Evolutionary conservation across 2,329 filamentous ascomycete genomes (phyloP), one percentile per base, ranked within the genome.

Genomic region (Trichophyton schoenleinii): DNA sequence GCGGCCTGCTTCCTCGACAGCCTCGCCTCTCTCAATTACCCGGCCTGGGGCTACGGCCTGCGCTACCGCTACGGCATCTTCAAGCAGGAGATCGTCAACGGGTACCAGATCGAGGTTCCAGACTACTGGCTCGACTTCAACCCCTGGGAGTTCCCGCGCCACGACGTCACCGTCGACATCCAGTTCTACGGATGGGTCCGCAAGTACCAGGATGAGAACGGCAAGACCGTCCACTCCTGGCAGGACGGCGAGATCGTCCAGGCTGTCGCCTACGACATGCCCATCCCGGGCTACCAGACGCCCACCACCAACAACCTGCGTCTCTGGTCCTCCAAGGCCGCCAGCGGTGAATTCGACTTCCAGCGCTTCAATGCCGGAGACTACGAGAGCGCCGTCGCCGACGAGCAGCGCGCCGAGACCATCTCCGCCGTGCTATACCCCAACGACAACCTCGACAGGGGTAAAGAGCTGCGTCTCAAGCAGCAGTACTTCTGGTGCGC

Each of bases 401-500:
- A 99, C 68, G 91, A 97, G 76, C 94, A 99, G 79, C 87, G 89
- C 62, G 94, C 94, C n/a, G 94, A 99, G 79, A 97, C 92, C 61
- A 99, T 99, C 77, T 96, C 91, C 59, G 92, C 92, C 36, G 94
- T 99, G 13, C 78, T 99, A 52, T 99, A 99, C 72, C 94, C 94
- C 63, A 99, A 99, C 70, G 92, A 97, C 76, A 97, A 96, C 75
- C 83, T 99, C 52, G 92, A 97, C 67, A 84, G 91, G 66, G 94
- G 94, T 65, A 99, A 99, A 76, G 94, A 99, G 79, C 84, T 99
- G 65, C 89, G 94, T 60, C 77, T 99, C 74, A 99, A 99, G 83
- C 94, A 99, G 75, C 94, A 99, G 75, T 99, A 99, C 81, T 99
- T 99, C 79, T 99, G 94, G 94, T 95, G 96, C 70, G 91, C 94